Evolutionary conservation across 1,284 basidiomycete genomes (phyloP).

Genomic region (Trichosporon faecale): DNA sequence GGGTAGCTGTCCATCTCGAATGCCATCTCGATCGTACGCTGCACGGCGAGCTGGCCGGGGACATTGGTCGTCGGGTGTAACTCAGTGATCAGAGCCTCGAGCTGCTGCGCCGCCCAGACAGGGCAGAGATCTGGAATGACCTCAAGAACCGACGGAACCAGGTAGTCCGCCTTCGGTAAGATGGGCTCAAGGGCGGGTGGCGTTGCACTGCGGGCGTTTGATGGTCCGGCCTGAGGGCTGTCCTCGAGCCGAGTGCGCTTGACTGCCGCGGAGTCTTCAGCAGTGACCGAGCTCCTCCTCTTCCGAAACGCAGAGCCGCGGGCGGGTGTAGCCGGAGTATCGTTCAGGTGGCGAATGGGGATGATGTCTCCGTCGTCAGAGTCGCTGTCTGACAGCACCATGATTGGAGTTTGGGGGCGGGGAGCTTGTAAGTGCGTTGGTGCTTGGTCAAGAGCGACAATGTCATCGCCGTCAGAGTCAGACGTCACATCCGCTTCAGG

Average conservation of each 20-base stretch:
- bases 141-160: constrained; percentile 37
- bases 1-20: constrained; percentile 41
- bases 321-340: background rate
- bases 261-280: background rate
- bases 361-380: constrained; percentile 5
- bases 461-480: constrained; percentile 15
- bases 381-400: constrained; percentile 30
- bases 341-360: background rate
- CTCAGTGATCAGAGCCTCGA: constrained; percentile 11
- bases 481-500: background rate
- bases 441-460: constrained; percentile 23
- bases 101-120: constrained; percentile 26
- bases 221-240: background rate
- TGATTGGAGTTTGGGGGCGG: constrained; percentile 22
- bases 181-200: background rate
- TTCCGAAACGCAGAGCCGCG: background rate
- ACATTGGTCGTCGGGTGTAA: constrained; percentile 18
- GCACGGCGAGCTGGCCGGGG: constrained; percentile 21
- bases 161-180: constrained; percentile 22
- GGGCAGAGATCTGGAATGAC: constrained; percentile 43
- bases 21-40: constrained; percentile 30
- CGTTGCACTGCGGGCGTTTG: background rate
- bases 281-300: background rate
- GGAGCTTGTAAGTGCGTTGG: constrained; percentile 26
- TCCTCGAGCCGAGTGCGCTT: background rate